Evolutionary conservation across 805 yeast species (phyloP).

Genomic region (Starmerella sp.): DNA sequence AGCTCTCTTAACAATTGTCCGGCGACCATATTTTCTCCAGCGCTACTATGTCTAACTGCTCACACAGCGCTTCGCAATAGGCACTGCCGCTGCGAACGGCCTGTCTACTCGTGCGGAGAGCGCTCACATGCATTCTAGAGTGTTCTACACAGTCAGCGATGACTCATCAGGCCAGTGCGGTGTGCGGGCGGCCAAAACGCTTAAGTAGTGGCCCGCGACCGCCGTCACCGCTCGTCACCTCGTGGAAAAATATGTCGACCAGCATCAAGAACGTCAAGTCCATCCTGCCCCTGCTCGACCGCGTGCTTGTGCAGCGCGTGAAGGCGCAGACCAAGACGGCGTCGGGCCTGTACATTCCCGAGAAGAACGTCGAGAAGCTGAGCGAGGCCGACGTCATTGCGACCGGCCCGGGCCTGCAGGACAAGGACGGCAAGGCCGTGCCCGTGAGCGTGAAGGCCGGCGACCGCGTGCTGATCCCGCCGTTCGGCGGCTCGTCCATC

Average conservation of each 20-base stretch:
- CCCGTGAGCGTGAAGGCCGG: conserved; percentile 74
- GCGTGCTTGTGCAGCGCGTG: conserved; percentile 89
- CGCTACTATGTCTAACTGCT: no score
- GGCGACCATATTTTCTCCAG: no score
- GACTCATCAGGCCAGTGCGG: background rate
- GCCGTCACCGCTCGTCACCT: background rate
- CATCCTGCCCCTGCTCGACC: conserved; percentile 86
- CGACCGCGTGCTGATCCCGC: conserved; percentile 88
- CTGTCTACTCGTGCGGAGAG: no score
- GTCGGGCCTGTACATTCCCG: conserved; percentile 87
- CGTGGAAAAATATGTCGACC: conserved; percentile 15
- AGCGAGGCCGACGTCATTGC: conserved; percentile 87
- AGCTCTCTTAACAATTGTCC: no score
- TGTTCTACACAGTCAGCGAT: conserved; percentile 6
- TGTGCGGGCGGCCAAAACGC: background rate
- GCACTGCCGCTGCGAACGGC: no score
- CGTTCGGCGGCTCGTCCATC: conserved; percentile 83
- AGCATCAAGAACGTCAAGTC: conserved; percentile 71
- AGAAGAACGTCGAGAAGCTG: conserved; percentile 88
- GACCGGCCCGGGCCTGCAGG: conserved; percentile 85
- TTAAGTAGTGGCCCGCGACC: background rate
- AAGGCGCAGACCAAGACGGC: conserved; percentile 88
- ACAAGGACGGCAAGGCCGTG: conserved; percentile 61
- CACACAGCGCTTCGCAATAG: no score
- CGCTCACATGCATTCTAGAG: conserved; percentile 9